A percentile compares a stretch with the other conserved stretches of the same genome.
Conservation (phyloP, 2,329 filamentous ascomycete species). For the Calonectria pauciramosa region DNA sequence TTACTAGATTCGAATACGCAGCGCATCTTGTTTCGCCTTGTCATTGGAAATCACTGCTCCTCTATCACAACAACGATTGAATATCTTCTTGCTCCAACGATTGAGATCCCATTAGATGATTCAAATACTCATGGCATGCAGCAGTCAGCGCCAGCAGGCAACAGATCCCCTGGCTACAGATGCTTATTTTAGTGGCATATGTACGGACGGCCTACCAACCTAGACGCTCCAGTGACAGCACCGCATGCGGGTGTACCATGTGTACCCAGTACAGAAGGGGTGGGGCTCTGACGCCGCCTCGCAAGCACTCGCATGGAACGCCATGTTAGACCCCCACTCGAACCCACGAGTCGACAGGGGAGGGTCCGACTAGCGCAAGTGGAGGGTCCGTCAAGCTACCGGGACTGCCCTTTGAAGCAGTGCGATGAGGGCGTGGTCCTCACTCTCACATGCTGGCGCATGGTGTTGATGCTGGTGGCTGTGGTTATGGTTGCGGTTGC, state of each 20-base stretch:
- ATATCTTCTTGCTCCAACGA: not conserved
- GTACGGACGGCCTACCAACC: slow-evolving; percentile 22
- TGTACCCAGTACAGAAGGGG: slow-evolving; percentile 32
- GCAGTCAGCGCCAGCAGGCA: slow-evolving; percentile 26
- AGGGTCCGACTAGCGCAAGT: slow-evolving; percentile 24
- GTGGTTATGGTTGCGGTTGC: not conserved
- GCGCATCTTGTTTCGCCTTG: not conserved
- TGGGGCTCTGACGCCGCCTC: slow-evolving; percentile 33
- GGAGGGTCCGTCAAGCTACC: not conserved
- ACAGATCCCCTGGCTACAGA: slow-evolving; percentile 38
- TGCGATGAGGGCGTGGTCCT: slow-evolving; percentile 5
- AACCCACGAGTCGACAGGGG: slow-evolving; percentile 43
- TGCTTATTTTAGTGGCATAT: slow-evolving; percentile 46
- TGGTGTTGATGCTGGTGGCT: not conserved
- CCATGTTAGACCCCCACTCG: slow-evolving; percentile 43
- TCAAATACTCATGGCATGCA: slow-evolving; percentile 38
- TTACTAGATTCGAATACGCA: not conserved
- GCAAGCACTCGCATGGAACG: slow-evolving; percentile 45
- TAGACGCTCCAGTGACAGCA: slow-evolving; percentile 37
- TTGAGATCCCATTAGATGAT: slow-evolving; percentile 42
- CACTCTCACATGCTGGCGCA: slow-evolving; percentile 35
- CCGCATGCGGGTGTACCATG: slow-evolving; percentile 14
- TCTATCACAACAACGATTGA: not conserved
- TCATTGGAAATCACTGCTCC: not conserved
- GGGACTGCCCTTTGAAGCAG: not conserved